Percentiles rank a stretch among this genome's conserved stretches.
phyloP scores from a whole-genome alignment of 495 filamentous ascomycete genomes.

The Cladorrhinum samala region DNA sequence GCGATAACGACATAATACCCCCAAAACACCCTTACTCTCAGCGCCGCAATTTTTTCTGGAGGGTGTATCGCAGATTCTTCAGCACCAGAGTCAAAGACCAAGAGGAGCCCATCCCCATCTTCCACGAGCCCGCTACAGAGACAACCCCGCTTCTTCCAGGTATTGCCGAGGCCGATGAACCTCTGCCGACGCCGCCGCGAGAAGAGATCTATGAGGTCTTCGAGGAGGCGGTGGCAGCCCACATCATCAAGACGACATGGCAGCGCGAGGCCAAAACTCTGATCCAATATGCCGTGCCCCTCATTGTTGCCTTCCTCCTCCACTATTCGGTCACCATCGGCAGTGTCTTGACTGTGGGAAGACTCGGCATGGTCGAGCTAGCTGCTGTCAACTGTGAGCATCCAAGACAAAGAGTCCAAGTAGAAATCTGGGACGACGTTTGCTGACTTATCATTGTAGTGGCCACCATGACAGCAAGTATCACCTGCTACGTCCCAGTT shows the following conservation, averaged over 20 bases:
- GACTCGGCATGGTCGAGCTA: slow-evolving; percentile 55
- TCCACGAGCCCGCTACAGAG: slow-evolving; percentile 22
- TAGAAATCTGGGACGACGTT: not conserved
- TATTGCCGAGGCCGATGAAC: not conserved
- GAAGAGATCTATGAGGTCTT: slow-evolving; percentile 46
- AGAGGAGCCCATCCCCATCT: slow-evolving; percentile 45
- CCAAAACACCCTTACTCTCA: slow-evolving; percentile 44
- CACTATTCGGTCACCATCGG: slow-evolving; percentile 68
- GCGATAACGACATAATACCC: slow-evolving; percentile 69
- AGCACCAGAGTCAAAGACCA: slow-evolving; percentile 45
- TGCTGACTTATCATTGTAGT: slow-evolving; percentile 30
- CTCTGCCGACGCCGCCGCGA: slow-evolving; percentile 7
- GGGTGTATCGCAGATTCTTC: slow-evolving; percentile 35
- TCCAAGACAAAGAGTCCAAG: too few relatives aligned
- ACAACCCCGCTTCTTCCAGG: slow-evolving; percentile 31
- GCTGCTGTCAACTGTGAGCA: slow-evolving; percentile 53
- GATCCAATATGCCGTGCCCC: slow-evolving; percentile 47
- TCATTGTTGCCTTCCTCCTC: slow-evolving; percentile 64
- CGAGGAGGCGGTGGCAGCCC: slow-evolving; percentile 69
- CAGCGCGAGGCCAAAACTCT: slow-evolving; percentile 68
- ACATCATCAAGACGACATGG: slow-evolving; percentile 77
- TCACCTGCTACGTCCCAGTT: slow-evolving; percentile 64
- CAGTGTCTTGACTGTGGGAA: slow-evolving; percentile 62
- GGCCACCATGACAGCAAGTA: slow-evolving; percentile 66
- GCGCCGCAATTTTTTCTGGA: slow-evolving; percentile 10